Evolutionary conservation across 208 protist genomes (phyloP), one percentile per base, ranked within the genome.

Genomic region (Trypanosoma platydactyli): DNA sequence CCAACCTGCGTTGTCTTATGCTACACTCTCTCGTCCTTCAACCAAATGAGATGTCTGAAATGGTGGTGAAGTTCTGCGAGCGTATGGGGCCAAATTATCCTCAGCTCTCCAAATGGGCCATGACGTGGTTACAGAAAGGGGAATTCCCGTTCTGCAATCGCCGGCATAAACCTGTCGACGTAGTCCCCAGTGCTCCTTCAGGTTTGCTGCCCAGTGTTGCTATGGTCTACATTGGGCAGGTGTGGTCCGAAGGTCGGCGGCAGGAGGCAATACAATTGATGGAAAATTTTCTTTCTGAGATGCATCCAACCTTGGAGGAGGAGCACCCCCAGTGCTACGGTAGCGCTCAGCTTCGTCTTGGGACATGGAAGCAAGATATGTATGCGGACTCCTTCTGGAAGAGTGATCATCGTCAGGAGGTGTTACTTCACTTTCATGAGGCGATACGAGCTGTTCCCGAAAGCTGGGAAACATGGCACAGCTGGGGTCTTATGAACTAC

Each of bases 401-500:
- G 45, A 60, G 38, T 49, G 79, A 73, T 22, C 83, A 81, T 68
- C 80, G 84, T 6, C 83, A 94, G 18, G 81, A 89, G 54, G 72
- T 89, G 44, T 66, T 95, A 15, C 71, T 68, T 7, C 92, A 94
- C 74, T 87, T 94, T 48, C 86, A 93, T 81, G 78, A 85, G 50
- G 91, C 91, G 18, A 93, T 96, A 50, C 84, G 88, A 25, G 81
- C 88, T 5, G 63, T 85, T 33, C 88, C 91, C 16, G 66, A 68
- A 40, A 92, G 85, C 80, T 89, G 80, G 67, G 92, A 95, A 73
- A 98, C 98, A 64, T 99, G 98, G 98, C 98, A 99, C 73, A 91
- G 86, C 68, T 99, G 97, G 97, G 98, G 97, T 29, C 73, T 99
- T 12, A 91, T 97, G 70, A 99, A 99, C 86, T 99, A 99, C 77